Evolutionary conservation across 352 stramenopile species (phyloP).

Genomic region (Phytophthora vignae): DNA sequence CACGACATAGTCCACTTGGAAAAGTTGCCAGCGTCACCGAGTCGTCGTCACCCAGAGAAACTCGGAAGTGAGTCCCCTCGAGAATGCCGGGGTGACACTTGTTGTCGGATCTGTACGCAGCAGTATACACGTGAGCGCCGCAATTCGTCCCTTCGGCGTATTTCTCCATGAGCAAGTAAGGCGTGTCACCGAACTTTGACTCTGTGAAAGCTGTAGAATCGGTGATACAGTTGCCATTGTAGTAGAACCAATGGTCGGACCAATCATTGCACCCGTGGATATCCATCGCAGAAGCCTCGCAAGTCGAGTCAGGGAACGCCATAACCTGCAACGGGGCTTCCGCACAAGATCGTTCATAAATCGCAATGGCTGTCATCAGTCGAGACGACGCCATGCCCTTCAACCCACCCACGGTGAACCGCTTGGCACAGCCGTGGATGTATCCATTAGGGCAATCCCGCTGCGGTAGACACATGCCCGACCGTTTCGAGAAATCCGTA

Average conservation of each 20-base stretch:
- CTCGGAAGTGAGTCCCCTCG: neutral
- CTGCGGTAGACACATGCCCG: neutral
- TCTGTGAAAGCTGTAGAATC: neutral
- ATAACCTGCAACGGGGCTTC: neutral
- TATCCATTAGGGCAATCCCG: neutral
- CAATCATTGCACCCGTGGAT: neutral
- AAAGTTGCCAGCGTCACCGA: neutral
- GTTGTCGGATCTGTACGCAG: neutral
- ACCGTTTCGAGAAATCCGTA: neutral
- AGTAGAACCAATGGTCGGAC: neutral
- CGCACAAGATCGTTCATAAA: neutral
- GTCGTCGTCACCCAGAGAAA: neutral
- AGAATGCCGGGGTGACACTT: neutral
- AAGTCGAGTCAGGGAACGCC: neutral
- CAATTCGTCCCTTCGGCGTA: neutral
- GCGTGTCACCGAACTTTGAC: neutral
- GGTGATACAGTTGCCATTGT: neutral
- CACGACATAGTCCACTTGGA: neutral
- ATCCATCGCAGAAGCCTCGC: neutral
- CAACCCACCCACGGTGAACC: neutral
- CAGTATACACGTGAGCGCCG: neutral
- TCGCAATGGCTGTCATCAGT: neutral
- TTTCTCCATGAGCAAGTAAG: neutral
- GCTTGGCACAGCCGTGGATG: neutral
- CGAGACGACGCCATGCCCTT: neutral